Conservation (phyloP, 2,329 filamentous ascomycete species). For the Pseudocercospora crystallina region DNA sequence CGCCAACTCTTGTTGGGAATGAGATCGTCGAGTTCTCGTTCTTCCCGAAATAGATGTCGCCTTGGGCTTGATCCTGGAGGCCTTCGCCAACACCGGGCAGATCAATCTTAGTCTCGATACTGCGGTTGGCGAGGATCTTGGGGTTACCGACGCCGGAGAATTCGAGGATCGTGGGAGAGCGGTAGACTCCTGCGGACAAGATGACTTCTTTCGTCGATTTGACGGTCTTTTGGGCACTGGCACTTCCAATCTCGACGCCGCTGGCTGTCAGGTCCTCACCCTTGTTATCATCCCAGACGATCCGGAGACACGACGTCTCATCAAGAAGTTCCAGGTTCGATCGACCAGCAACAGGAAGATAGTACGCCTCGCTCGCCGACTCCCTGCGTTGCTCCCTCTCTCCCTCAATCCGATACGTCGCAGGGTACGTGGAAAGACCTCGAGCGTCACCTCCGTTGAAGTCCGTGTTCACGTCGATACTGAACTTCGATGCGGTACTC, state of each 20-base stretch:
- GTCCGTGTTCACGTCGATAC: constrained; percentile 43
- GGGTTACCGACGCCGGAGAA: constrained; percentile 59
- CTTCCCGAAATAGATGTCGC: constrained; percentile 10
- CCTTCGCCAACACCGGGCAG: constrained; percentile 36
- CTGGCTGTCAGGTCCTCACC: constrained; percentile 52
- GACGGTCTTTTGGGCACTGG: constrained; percentile 40
- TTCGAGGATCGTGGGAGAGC: constrained; percentile 58
- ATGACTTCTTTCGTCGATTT: constrained; percentile 21
- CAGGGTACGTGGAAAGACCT: constrained; percentile 45
- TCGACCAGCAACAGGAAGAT: constrained; percentile 43
- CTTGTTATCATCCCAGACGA: constrained; percentile 42
- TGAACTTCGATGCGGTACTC: constrained; percentile 36
- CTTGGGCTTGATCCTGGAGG: constrained; percentile 30
- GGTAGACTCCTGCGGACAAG: constrained; percentile 51
- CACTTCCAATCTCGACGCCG: constrained; percentile 43
- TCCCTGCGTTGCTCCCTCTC: constrained; percentile 39
- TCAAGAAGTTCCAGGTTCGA: constrained; percentile 46
- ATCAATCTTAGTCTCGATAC: constrained; percentile 19
- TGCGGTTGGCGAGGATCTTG: constrained; percentile 44
- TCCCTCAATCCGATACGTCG: constrained; percentile 39
- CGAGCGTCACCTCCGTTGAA: constrained; percentile 45
- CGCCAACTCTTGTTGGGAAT: constrained; percentile 7
- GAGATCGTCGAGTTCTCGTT: constrained; percentile 8
- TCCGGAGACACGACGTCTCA: constrained; percentile 35
- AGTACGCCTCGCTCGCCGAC: constrained; percentile 50